These are phyloP conservation scores for Fragaria ananassa DNA, from an alignment of 306 rosid genomes.

Conservation along the genomic window DNA sequence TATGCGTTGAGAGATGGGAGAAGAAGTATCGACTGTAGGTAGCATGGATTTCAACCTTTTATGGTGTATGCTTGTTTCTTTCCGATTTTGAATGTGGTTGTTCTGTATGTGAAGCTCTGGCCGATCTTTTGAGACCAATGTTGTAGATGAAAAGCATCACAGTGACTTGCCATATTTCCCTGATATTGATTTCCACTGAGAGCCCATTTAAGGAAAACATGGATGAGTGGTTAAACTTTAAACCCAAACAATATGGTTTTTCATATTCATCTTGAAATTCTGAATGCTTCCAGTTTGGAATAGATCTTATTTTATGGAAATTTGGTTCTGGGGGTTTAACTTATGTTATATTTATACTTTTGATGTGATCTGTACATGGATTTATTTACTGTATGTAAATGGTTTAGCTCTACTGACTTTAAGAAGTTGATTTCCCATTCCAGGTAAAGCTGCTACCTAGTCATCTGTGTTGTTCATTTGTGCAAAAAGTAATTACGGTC, in stretches of 20 bases:
- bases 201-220: not conserved
- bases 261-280: not conserved
- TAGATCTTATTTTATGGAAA: not conserved
- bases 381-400: not conserved
- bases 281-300: not conserved
- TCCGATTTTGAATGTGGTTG: not conserved
- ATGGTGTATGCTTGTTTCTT: not conserved
- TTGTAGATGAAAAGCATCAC: not conserved
- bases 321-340: not conserved
- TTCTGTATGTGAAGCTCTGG: conserved; percentile 1
- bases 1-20: not conserved
- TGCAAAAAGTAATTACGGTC: conserved; percentile 3
- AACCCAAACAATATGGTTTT: not conserved
- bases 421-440: conserved; percentile 7
- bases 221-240: not conserved
- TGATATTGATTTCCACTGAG: not conserved
- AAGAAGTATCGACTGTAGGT: not conserved
- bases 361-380: not conserved
- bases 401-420: conserved; percentile 8
- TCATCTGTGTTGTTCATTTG: not conserved
- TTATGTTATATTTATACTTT: not conserved
- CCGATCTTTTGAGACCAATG: not conserved
- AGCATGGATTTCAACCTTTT: not conserved
- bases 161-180: not conserved
- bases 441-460: conserved; percentile 24